Evolutionary conservation across 805 yeast species (phyloP), one percentile per base, ranked within the genome.

Genomic region (Candida verbasci): DNA sequence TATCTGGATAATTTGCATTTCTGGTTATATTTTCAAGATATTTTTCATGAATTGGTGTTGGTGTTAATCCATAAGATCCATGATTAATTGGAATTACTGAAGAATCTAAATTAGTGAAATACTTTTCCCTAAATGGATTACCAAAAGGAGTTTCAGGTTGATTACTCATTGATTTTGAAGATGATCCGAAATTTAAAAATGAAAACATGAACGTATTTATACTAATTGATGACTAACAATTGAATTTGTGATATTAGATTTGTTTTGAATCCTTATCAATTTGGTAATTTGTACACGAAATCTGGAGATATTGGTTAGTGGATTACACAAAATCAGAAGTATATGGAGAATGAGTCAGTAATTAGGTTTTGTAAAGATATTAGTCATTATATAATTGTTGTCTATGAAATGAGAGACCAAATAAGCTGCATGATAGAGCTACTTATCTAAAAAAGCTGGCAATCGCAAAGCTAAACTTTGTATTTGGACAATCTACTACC

Each of bases 61-160:
- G 83, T 3, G 72, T 62, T 1, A 70, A 58, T 1, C 87, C 88
- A 48, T 56, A 82, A 1, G 84, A 72, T 6, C 87, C 87, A 50
- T 80, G 80, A 54, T 82, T 82, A 30, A 80, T 69, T 11, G 75
- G 73, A 3, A 53, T 52, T 7, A 65, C 62, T 2, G 53, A 63
- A 1, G 60, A 47, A 22, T 58, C 70, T 9, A 77, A 59, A 11
- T 53, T 46, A 1, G 62, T 47, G 50, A 76, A 82, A 49, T 74
- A 62, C 39, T 68, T 55, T n/a, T 62, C 50, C 38, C 71, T 66
- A 49, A 78, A 70, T 9, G 55, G 47, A 39, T 64, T 68, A 5
- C 86, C 85, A 47, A 79, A 77, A 24, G 64, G 45, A n/a, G 35
- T 36, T 9, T 24, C 25, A 9, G 41, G 40, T 11, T 23, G 27